phyloP scores from a whole-genome alignment of 1,284 basidiomycete genomes.

The Melampsora abietis-canadensis region DNA sequence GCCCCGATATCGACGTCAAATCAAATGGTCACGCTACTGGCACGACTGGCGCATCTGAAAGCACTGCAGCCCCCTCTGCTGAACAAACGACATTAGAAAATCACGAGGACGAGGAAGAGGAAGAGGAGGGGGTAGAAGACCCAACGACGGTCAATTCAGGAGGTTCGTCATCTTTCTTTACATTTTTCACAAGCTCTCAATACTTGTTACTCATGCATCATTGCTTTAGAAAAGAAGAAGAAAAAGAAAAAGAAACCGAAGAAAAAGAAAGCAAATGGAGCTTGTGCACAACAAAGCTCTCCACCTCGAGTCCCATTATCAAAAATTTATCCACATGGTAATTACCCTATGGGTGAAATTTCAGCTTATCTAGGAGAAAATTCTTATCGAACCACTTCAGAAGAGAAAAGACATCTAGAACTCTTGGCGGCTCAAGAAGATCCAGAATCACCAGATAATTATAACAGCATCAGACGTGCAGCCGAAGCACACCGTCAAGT shows the following conservation, averaged over 20 bases:
- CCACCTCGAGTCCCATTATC: slow-evolving; percentile 87
- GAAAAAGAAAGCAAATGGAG: slow-evolving; percentile 50
- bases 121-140: too few species aligned
- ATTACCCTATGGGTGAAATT: slow-evolving; percentile 87
- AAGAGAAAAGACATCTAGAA: slow-evolving; percentile 83
- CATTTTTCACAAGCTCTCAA: too few species aligned
- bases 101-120: too few species aligned
- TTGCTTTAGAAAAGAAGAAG: slow-evolving; percentile 70
- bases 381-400: slow-evolving; percentile 78
- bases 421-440: slow-evolving; percentile 68
- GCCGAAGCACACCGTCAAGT: slow-evolving; percentile 97
- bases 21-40: too few species aligned
- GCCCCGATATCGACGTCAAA: too few species aligned
- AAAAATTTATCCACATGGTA: slow-evolving; percentile 79
- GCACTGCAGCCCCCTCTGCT: too few species aligned
- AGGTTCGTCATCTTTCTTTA: too few species aligned
- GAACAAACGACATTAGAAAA: too few species aligned
- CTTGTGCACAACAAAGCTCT: slow-evolving; percentile 64
- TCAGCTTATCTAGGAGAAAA: slow-evolving; percentile 92
- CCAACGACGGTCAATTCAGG: too few species aligned
- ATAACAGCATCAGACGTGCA: slow-evolving; percentile 82
- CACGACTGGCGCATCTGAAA: too few species aligned
- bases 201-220: neutral
- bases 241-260: slow-evolving; percentile 85
- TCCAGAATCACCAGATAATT: slow-evolving; percentile 62